Percentiles rank a stretch among this genome's conserved stretches.
Evolutionary conservation across 2,329 filamentous ascomycete genomes (phyloP).

Genomic region (Teratosphaeria nubilosa): DNA sequence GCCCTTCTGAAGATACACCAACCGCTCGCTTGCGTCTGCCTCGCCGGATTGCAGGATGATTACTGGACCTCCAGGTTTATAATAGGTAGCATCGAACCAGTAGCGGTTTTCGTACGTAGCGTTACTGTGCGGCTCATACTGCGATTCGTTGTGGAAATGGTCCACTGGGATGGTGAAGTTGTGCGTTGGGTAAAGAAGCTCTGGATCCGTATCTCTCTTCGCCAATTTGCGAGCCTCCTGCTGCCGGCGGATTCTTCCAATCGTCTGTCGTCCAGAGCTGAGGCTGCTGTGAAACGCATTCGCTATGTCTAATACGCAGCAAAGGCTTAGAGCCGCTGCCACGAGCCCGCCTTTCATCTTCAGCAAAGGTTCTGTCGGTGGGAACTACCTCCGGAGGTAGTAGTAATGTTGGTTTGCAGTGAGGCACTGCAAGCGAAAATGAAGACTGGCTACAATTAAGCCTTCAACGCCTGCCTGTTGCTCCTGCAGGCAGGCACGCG

Average conservation of each 20-base stretch:
- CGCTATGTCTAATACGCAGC: background rate
- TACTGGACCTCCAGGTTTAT: slow-evolving; percentile 67
- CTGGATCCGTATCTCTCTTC: slow-evolving; percentile 19
- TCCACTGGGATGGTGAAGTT: slow-evolving; percentile 51
- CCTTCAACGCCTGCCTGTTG: background rate
- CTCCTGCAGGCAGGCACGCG: background rate
- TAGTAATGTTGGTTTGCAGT: background rate
- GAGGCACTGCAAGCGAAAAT: background rate
- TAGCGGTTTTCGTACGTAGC: slow-evolving; percentile 63
- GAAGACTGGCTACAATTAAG: background rate
- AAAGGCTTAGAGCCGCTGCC: background rate
- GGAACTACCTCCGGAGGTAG: no score
- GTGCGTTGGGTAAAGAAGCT: slow-evolving; percentile 36
- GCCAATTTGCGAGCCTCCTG: background rate
- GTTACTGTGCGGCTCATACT: slow-evolving; percentile 66
- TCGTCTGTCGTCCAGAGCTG: background rate
- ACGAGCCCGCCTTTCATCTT: background rate
- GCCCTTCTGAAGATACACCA: slow-evolving; percentile 67
- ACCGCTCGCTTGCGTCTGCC: slow-evolving; percentile 49
- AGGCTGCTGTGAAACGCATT: background rate
- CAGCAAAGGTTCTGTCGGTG: background rate
- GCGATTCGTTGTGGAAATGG: slow-evolving; percentile 71
- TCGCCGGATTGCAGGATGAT: slow-evolving; percentile 69
- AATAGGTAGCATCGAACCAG: slow-evolving; percentile 71
- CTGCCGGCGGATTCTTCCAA: background rate